A percentile compares a stretch with the other conserved stretches of the same genome.
phyloP scores from a whole-genome alignment of 2,329 filamentous ascomycete species.

The Ophiocordyceps camponoti-leonardi region DNA sequence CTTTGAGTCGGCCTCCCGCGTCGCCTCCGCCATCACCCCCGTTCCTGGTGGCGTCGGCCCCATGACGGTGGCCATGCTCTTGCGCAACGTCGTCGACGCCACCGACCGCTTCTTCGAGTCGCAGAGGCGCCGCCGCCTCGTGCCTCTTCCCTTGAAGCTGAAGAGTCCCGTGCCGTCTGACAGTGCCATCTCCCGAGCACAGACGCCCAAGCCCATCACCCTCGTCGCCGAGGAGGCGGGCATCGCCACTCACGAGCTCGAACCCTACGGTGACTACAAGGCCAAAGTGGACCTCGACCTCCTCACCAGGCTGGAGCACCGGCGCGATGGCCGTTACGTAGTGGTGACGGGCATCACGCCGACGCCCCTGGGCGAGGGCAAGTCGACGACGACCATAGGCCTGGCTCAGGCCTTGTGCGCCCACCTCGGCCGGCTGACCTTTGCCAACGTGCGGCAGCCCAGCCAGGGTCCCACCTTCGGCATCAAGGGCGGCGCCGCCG shows the following conservation, averaged over 20 bases:
- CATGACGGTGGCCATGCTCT: slow-evolving; percentile 97
- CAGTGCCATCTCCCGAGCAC: slow-evolving; percentile 76
- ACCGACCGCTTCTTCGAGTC: slow-evolving; percentile 67
- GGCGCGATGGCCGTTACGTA: slow-evolving; percentile 77
- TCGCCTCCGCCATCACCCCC: slow-evolving; percentile 86
- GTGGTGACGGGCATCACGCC: slow-evolving; percentile 93
- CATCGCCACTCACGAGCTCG: slow-evolving; percentile 74
- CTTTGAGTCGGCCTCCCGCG: slow-evolving; percentile 65
- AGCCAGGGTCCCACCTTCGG: slow-evolving; percentile 96
- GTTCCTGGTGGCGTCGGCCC: slow-evolving; percentile 94
- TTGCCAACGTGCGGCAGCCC: slow-evolving; percentile 93
- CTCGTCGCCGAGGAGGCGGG: slow-evolving; percentile 72
- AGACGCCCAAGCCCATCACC: slow-evolving; percentile 84
- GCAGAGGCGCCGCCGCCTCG: slow-evolving; percentile 64
- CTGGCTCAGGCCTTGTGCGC: slow-evolving; percentile 83
- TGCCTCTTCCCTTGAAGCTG: slow-evolving; percentile 69
- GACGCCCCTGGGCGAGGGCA: slow-evolving; percentile 90
- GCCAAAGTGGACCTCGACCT: slow-evolving; percentile 80
- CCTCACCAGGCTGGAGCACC: slow-evolving; percentile 70
- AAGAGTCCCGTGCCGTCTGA: slow-evolving; percentile 79
- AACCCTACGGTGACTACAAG: slow-evolving; percentile 90
- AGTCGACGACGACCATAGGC: slow-evolving; percentile 95
- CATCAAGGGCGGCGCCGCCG: slow-evolving; percentile 95
- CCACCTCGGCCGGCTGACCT: slow-evolving; percentile 72
- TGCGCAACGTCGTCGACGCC: slow-evolving; percentile 87